A percentile compares a stretch with the other conserved stretches of the same genome.
These are phyloP conservation scores for Roridomyces roridus DNA, from an alignment of 768 basidiomycete genomes.

Conservation along the genomic window DNA sequence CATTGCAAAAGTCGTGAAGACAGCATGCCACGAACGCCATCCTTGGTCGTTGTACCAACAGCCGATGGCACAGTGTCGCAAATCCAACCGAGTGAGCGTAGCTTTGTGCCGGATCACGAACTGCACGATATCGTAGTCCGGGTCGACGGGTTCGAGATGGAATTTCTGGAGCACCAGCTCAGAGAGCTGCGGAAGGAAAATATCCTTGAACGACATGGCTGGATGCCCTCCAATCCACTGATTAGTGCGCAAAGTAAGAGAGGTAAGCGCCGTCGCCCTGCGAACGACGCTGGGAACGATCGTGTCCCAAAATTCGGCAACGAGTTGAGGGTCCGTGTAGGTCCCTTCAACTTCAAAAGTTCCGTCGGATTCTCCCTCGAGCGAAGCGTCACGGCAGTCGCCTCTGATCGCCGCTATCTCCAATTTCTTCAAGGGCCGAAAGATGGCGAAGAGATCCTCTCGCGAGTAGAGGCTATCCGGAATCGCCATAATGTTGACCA, in stretches of 20 bases:
- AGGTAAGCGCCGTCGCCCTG: neutral
- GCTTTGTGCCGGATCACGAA: conserved; percentile 13
- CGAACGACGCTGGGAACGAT: neutral
- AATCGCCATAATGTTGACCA: conserved; percentile 8
- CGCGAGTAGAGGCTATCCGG: neutral
- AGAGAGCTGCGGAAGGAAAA: neutral
- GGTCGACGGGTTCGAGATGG: neutral
- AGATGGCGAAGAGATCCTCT: neutral
- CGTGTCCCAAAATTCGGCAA: neutral
- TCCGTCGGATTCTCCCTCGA: too few species aligned
- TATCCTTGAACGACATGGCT: neutral
- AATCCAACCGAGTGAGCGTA: conserved; percentile 5
- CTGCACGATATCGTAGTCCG: neutral
- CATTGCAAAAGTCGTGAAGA: too few species aligned
- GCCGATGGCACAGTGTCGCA: neutral
- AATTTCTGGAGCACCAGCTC: conserved; percentile 1
- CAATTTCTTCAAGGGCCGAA: neutral
- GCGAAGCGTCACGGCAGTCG: too few species aligned
- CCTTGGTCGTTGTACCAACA: too few species aligned
- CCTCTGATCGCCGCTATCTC: conserved; percentile 1
- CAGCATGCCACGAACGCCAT: too few species aligned
- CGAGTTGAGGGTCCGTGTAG: neutral
- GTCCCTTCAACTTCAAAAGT: too few species aligned
- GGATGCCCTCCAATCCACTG: neutral
- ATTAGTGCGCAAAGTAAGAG: conserved; percentile 1